Evolutionary conservation across 306 rosid genomes (phyloP).

Genomic region (Cucurbita moschata): DNA sequence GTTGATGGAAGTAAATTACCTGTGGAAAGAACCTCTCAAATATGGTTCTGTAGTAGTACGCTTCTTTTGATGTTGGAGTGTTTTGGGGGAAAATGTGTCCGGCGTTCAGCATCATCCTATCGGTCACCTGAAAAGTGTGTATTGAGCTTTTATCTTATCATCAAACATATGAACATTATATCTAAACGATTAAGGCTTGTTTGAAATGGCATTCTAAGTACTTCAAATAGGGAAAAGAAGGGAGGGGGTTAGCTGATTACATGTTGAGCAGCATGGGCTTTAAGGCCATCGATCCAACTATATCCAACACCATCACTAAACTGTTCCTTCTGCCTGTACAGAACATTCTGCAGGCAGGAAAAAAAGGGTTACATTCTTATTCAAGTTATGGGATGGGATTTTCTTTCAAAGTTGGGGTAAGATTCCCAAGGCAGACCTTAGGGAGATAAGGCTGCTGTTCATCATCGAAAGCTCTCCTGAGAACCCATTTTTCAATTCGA

Average conservation of each 20-base stretch:
- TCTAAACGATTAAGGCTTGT: neutral
- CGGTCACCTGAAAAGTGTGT: conserved; percentile 39
- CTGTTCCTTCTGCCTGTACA: conserved; percentile 91
- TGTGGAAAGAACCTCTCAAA: conserved; percentile 94
- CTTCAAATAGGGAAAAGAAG: neutral
- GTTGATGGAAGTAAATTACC: conserved; percentile 24
- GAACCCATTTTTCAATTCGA: conserved; percentile 76
- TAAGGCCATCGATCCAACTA: conserved; percentile 96
- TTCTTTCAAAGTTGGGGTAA: neutral
- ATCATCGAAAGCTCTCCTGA: conserved; percentile 87
- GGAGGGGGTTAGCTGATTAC: conserved; percentile 17
- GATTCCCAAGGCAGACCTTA: conserved; percentile 33
- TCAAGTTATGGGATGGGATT: neutral
- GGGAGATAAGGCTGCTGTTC: conserved; percentile 85
- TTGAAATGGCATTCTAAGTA: neutral
- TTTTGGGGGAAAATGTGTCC: conserved; percentile 66
- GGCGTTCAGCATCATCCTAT: conserved; percentile 79
- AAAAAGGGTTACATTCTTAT: neutral
- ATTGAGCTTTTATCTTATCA: neutral
- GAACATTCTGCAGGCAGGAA: conserved; percentile 50
- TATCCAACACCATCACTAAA: conserved; percentile 98
- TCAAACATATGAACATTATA: neutral
- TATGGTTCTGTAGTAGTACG: conserved; percentile 82
- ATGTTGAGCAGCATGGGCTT: conserved; percentile 74
- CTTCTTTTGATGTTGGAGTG: conserved; percentile 83